phyloP scores from a whole-genome alignment of 2,329 filamentous ascomycete genomes.

The Bertia moriformis region DNA sequence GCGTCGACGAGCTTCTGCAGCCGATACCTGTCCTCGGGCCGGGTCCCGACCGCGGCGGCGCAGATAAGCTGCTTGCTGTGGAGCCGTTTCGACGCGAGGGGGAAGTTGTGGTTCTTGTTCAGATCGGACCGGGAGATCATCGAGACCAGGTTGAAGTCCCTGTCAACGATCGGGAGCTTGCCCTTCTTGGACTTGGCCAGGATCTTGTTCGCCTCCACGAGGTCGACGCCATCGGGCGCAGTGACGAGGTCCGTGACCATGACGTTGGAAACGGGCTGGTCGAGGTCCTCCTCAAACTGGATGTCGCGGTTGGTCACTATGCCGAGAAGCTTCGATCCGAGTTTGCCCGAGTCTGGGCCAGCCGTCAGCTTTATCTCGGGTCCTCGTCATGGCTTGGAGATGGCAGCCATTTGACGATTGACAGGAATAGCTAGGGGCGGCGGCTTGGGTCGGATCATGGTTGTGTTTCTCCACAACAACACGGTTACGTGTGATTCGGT shows the following conservation, averaged over 20 bases:
- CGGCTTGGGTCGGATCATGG: too few relatives aligned
- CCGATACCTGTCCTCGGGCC: conserved; percentile 78
- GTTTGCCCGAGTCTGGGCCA: conserved; percentile 76
- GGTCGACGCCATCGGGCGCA: conserved; percentile 65
- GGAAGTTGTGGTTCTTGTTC: conserved; percentile 97
- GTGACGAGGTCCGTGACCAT: conserved; percentile 95
- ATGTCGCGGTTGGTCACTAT: conserved; percentile 97
- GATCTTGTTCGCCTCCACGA: conserved; percentile 81
- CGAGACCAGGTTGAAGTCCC: conserved; percentile 71
- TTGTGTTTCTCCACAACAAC: conserved; percentile 80
- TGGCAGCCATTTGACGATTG: conserved; percentile 6
- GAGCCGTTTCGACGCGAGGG: conserved; percentile 86
- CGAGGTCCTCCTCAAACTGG: conserved; percentile 73
- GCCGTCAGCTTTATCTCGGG: conserved; percentile 5
- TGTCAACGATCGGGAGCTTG: conserved; percentile 85
- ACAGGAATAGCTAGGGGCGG: conserved; percentile 31
- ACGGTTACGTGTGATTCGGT: conserved; percentile 85
- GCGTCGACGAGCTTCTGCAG: conserved; percentile 82
- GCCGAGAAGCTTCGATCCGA: conserved; percentile 89
- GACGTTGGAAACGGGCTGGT: conserved; percentile 66
- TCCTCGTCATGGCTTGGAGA: conserved; percentile 4
- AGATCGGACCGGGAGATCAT: conserved; percentile 88
- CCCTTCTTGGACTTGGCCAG: conserved; percentile 95
- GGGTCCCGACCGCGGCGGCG: conserved; percentile 86
- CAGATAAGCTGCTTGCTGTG: conserved; percentile 95